Evolutionary conservation across 306 rosid genomes (phyloP), one percentile per base, ranked within the genome.

Genomic region (Cyamopsis tetragonoloba): DNA sequence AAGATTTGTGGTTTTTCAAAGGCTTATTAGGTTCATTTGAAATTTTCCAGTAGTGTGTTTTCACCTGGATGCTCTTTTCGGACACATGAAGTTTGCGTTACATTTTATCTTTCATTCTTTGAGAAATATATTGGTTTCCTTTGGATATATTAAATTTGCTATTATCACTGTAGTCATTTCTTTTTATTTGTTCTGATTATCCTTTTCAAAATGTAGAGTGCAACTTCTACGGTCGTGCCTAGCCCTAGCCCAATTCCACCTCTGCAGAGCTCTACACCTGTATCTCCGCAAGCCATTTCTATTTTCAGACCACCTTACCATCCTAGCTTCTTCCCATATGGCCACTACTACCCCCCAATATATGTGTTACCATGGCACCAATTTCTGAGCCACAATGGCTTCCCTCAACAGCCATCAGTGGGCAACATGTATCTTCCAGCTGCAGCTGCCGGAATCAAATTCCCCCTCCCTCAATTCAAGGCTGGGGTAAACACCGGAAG

Each of bases 291-390:
- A 37, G 20, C 84, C 2, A 70, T 87, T 80, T 82, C 97, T 70
- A 47, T 85, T 66, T 80, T 74, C 78, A 83, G 97, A 87, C 92
- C 85, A 20, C 77, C 96, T 7, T 90, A 90, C 86, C 90, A 91
- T 12, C 2, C 91, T 22, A 87, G 78, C 79, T 87, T 78, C 75
- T 80, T 80, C 70, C 92, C 95, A 11, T 90, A 90, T 74, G 84
- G 91, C 35, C 96, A 50, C 55, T 90, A 82, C 78, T 71, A 85
- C 57, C 81, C 88, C 50, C 97, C 97, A 4, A 46, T 80, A 65
- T 90, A 80, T 63, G 9, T 87, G 72, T 85, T 95, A 44, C 87
- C 85, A 4, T 76, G 87, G 37, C 95, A 80, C 74, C 97, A 85
- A 60, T 90, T 44, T 74, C 69, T 90, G 60, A 27, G 83, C 86